Evolutionary conservation across 2,329 filamentous ascomycete genomes (phyloP).

Genomic region (Hypoxylon rubiginosum): DNA sequence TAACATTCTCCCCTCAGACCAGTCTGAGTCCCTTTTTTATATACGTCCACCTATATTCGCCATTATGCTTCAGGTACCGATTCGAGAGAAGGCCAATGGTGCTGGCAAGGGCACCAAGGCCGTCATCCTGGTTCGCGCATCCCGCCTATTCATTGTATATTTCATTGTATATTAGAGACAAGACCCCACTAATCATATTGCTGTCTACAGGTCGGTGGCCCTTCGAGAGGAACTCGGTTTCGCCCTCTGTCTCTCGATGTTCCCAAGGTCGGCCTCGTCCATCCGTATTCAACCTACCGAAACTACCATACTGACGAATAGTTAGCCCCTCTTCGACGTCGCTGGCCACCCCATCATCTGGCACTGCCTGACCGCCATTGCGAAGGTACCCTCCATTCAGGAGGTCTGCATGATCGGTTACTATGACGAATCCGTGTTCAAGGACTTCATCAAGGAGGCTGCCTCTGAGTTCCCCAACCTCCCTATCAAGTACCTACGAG

Average conservation of each 20-base stretch:
- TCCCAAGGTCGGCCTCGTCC: slow-evolving; percentile 78
- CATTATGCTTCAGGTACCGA: slow-evolving; percentile 69
- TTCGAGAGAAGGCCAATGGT: slow-evolving; percentile 65
- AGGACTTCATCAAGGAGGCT: slow-evolving; percentile 96
- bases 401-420: slow-evolving; percentile 99
- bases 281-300: slow-evolving; percentile 1
- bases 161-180: not conserved
- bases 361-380: slow-evolving; percentile 93
- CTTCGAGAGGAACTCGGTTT: slow-evolving; percentile 95
- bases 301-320: slow-evolving; percentile 18
- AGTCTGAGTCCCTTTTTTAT: slow-evolving; percentile 21
- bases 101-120: slow-evolving; percentile 82
- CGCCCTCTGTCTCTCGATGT: slow-evolving; percentile 94
- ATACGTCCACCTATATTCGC: slow-evolving; percentile 19
- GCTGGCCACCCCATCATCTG: slow-evolving; percentile 98
- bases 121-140: slow-evolving; percentile 84
- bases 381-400: slow-evolving; percentile 89
- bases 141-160: slow-evolving; percentile 43
- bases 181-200: slow-evolving; percentile 45
- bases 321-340: slow-evolving; percentile 94
- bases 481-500: slow-evolving; percentile 93
- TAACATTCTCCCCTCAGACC: slow-evolving; percentile 6
- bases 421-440: slow-evolving; percentile 97
- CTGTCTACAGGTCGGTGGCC: slow-evolving; percentile 82
- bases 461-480: slow-evolving; percentile 87